Percentiles rank a stretch among this genome's conserved stretches.
phyloP scores from a whole-genome alignment of 768 basidiomycete species.

The Chiua virens region DNA sequence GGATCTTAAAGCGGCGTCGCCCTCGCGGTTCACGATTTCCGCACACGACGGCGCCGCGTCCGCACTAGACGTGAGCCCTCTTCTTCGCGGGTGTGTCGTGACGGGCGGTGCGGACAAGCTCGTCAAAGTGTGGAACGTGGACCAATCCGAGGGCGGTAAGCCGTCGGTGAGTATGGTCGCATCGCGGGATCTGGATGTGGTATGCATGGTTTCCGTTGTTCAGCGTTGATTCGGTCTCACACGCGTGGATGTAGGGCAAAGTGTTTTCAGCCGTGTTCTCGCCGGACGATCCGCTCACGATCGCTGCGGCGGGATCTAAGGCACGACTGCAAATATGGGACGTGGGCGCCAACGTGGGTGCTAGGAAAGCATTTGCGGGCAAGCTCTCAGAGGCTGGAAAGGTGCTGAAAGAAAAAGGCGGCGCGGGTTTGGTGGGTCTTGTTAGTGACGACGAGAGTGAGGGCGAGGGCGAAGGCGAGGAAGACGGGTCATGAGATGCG shows the following conservation, averaged over 20 bases:
- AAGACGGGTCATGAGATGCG: no score
- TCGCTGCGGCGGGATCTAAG: conserved; percentile 93
- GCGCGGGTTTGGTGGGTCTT: conserved; percentile 70
- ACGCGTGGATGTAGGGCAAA: conserved; percentile 66
- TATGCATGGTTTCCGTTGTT: conserved; percentile 39
- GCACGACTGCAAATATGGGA: conserved; percentile 97
- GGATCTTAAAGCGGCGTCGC: conserved; percentile 60
- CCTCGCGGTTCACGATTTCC: conserved; percentile 81
- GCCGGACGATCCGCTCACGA: conserved; percentile 89
- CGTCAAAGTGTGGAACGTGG: conserved; percentile 96
- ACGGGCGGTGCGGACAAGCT: conserved; percentile 95
- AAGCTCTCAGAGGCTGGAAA: conserved; percentile 77
- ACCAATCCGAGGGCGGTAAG: conserved; percentile 60
- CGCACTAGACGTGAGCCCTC: conserved; percentile 87
- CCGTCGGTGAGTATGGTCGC: conserved; percentile 80
- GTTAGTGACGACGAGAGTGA: conserved; percentile 68
- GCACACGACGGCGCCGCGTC: conserved; percentile 93
- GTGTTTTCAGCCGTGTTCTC: conserved; percentile 92
- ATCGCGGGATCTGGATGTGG: conserved; percentile 88
- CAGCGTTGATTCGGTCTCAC: conserved; percentile 1
- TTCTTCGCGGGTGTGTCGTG: conserved; percentile 85
- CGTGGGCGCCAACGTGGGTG: conserved; percentile 78
- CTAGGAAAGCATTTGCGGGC: conserved; percentile 76
- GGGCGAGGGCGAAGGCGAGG: conserved; percentile 35
- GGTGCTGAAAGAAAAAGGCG: conserved; percentile 60